Base-by-base conservation (phyloP, 1,284 basidiomycete genomes). In the Ustilago xerochloae region DNA sequence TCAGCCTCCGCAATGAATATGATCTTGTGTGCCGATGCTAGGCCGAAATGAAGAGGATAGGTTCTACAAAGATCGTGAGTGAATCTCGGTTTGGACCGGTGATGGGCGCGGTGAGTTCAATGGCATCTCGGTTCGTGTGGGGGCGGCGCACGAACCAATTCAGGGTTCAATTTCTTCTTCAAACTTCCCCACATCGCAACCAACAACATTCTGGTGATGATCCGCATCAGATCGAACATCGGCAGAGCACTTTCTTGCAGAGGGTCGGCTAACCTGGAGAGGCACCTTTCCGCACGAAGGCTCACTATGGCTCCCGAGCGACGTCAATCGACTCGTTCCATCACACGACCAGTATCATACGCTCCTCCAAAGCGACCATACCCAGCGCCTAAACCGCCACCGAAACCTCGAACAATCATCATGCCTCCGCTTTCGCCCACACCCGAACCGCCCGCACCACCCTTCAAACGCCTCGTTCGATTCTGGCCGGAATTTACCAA, bases 401-500 rank as follows among this genome's bases (percentile, higher is more conserved):
- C 15, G 22, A 22, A 16, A 18, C 5, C 18, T 18, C 47, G 30
- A 39, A 22, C 0, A 2, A 4, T 41, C 20, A 41, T 36, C 24
- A 61, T 53, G 59, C 43, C 45, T 0, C 38, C 38, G 8, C 10
- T 20, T 18, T 4, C 38, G 4, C 38, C n/a, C 2, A 4, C 5
- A 18, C 4, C n/a, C n/a, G 38, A n/a, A n/a, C n/a, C n/a, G n/a
- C n/a, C 6, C 6, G 36, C 36, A 45, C 41, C 29, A 6, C 5
- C 30, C 29, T 22, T 33, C 22, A 26, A 22, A 26, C 89, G 92
- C 43, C 88, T 93, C 60, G 91, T 94, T 72, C 91, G 92, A 61
- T 94, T 94, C 83, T 87, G 91, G 18, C 92, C 92, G 13, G 92
- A 85, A 92, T 12, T 9, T 36, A 9, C n/a, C n/a, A n/a, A n/a